A percentile compares a stretch with the other conserved stretches of the same genome.
Conservation (phyloP, 1,284 basidiomycete species). For the Leccinum pachyderme region DNA sequence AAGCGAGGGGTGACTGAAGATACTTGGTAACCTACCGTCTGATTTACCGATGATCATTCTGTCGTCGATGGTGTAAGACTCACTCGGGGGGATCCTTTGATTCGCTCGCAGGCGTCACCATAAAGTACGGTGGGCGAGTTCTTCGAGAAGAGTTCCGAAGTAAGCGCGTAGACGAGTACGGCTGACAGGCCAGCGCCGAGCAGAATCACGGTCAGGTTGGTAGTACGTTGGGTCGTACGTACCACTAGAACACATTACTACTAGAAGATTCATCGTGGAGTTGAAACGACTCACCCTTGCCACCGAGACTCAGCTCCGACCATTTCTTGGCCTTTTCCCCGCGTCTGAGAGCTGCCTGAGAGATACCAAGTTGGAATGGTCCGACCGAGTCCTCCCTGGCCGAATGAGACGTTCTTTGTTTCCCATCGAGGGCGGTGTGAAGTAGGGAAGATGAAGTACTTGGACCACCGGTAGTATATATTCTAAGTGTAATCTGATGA, state of each 20-base stretch:
- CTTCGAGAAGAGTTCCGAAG: conserved; percentile 86
- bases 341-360: conserved; percentile 50
- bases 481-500: conserved; percentile 22
- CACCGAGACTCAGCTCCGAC: conserved; percentile 77
- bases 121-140: conserved; percentile 93
- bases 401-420: conserved; percentile 37
- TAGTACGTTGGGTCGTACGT: conserved; percentile 66
- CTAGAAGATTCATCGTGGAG: background rate
- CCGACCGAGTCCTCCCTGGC: conserved; percentile 64
- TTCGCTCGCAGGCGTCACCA: conserved; percentile 81
- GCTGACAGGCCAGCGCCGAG: conserved; percentile 81
- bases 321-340: conserved; percentile 69
- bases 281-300: conserved; percentile 65
- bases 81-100: conserved; percentile 73
- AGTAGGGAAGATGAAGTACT: conserved; percentile 56
- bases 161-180: conserved; percentile 81
- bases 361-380: conserved; percentile 79
- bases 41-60: background rate
- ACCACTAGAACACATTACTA: conserved; percentile 14
- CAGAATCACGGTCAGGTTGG: conserved; percentile 81
- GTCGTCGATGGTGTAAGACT: conserved; percentile 20
- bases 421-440: conserved; percentile 65
- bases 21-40: conserved; percentile 59
- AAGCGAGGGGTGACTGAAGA: conserved; percentile 61
- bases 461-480: conserved; percentile 51